These are phyloP conservation scores for Quercus bicolor DNA, from an alignment of 306 rosid species.

Conservation along the genomic window DNA sequence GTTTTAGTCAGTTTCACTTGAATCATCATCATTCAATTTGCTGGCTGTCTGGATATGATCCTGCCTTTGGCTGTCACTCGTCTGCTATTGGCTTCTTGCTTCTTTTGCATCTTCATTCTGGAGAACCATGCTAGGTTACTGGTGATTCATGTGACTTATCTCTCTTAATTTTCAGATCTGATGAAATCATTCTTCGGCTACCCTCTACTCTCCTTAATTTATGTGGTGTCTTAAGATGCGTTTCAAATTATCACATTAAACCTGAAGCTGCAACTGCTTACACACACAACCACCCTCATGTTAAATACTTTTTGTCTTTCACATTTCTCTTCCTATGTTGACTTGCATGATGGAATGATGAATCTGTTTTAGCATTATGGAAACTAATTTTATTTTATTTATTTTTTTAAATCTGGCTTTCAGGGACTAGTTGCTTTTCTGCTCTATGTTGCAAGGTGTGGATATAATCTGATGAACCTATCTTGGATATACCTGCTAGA, in stretches of 20 bases:
- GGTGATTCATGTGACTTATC: background rate
- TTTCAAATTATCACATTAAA: background rate
- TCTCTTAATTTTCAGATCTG: background rate
- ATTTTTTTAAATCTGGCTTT: conserved; percentile 11
- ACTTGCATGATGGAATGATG: background rate
- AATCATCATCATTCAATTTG: background rate
- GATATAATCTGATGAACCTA: conserved; percentile 27
- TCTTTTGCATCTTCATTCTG: background rate
- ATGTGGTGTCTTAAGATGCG: background rate
- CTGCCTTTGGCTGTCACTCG: too few species aligned
- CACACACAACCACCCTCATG: background rate
- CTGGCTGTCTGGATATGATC: too few species aligned
- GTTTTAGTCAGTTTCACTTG: background rate
- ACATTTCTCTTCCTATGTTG: background rate
- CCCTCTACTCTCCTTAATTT: background rate
- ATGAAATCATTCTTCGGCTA: background rate
- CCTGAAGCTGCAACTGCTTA: background rate
- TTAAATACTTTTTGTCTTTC: background rate
- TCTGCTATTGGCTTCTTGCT: background rate
- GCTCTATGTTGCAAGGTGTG: background rate
- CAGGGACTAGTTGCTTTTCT: conserved; percentile 61
- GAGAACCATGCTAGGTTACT: background rate
- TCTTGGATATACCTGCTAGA: conserved; percentile 3
- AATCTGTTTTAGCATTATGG: background rate
- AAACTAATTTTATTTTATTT: conserved; percentile 3